Evolutionary conservation across 805 yeast species (phyloP).

Genomic region (Kurtzmaniella fragi): DNA sequence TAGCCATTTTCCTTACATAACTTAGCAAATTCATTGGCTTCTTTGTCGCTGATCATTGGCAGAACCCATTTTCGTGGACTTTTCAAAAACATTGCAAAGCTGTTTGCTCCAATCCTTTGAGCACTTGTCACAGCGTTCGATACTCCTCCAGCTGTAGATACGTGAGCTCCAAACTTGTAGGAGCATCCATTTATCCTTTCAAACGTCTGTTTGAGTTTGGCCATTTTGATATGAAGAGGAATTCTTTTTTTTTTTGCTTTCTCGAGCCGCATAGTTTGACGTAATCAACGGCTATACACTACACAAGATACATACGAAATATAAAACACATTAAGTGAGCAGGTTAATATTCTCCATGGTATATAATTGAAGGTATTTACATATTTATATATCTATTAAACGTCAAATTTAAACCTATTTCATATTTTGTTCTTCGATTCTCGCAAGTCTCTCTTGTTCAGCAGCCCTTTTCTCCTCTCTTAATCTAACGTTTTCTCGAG

Average conservation of each 20-base stretch:
- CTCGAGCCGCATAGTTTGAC: no score
- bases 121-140: constrained; percentile 58
- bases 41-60: constrained; percentile 65
- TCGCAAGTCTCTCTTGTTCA: no score
- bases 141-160: constrained; percentile 77
- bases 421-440: no score
- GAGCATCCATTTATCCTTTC: constrained; percentile 30
- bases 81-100: constrained; percentile 87
- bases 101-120: constrained; percentile 55
- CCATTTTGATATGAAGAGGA: background rate
- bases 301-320: no score
- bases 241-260: background rate
- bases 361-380: constrained; percentile 12
- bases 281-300: no score
- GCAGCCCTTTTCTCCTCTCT: no score
- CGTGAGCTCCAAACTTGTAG: constrained; percentile 84
- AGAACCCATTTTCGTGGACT: constrained; percentile 91
- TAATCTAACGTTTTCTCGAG: no score
- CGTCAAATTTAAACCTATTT: no score
- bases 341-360: constrained; percentile 2
- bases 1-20: constrained; percentile 61
- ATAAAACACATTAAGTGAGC: no score
- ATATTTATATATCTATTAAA: no score
- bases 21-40: constrained; percentile 58
- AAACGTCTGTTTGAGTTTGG: constrained; percentile 11